Conservation (phyloP, 306 rosid genomes). For the Malus fusca region DNA sequence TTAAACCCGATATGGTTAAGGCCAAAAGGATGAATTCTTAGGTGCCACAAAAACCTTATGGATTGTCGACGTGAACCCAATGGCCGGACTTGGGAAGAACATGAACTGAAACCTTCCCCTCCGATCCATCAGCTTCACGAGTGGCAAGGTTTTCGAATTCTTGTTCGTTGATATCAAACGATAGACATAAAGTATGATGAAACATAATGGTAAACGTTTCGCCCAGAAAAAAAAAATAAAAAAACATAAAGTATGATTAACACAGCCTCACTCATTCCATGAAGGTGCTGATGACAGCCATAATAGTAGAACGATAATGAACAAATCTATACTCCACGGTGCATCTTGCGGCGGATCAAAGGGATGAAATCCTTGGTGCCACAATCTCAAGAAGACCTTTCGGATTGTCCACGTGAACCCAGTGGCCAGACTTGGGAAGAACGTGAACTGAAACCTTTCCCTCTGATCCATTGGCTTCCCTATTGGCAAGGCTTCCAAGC, state of each 20-base stretch:
- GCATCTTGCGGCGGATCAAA: constrained; percentile 14
- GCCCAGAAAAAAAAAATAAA: no score
- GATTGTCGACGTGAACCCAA: constrained; percentile 94
- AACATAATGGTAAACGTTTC: no score
- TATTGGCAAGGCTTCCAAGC: constrained; percentile 42
- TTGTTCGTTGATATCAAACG: no score
- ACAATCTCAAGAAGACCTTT: constrained; percentile 76
- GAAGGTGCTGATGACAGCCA: no score
- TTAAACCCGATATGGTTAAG: constrained; percentile 3
- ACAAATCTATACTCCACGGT: background rate
- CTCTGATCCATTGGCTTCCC: constrained; percentile 27
- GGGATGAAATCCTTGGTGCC: constrained; percentile 61
- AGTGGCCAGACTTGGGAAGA: constrained; percentile 88
- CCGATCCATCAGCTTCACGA: constrained; percentile 29
- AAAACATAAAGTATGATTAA: no score
- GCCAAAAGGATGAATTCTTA: constrained; percentile 45
- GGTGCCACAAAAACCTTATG: constrained; percentile 80
- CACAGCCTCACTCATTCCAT: no score
- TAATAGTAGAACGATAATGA: no score
- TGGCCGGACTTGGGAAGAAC: constrained; percentile 89
- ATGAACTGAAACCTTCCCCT: constrained; percentile 49
- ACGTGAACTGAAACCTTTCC: constrained; percentile 53
- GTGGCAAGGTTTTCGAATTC: constrained; percentile 32
- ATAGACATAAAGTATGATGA: no score
- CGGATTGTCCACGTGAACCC: constrained; percentile 96